Conservation (phyloP, 1,284 basidiomycete species). For the Phaffia rhodozyma region DNA sequence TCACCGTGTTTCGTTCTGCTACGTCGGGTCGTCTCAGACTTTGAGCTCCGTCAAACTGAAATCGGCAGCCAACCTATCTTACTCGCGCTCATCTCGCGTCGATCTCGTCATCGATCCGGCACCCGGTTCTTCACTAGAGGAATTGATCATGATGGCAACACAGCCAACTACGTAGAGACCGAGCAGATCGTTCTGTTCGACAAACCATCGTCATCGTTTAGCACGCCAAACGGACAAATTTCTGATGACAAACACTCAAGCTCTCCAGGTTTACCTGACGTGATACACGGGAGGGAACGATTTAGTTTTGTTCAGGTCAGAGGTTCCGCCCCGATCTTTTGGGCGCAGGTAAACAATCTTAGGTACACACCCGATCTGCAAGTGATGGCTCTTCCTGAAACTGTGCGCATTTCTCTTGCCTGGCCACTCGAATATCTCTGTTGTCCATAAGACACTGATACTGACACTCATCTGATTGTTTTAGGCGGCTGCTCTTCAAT, state of each 20-base stretch:
- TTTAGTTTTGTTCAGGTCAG: constrained; percentile 86
- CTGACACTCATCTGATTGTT: neutral
- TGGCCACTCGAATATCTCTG: neutral
- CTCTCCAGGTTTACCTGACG: constrained; percentile 24
- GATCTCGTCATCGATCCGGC: constrained; percentile 85
- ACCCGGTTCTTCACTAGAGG: constrained; percentile 96
- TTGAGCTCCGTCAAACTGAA: constrained; percentile 67
- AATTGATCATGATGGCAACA: constrained; percentile 54
- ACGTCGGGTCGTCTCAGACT: constrained; percentile 44
- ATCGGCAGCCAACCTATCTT: constrained; percentile 72
- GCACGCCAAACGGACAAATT: constrained; percentile 15
- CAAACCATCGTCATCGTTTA: constrained; percentile 35
- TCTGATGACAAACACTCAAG: constrained; percentile 16
- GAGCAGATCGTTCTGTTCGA: constrained; percentile 81
- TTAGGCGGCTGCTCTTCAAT: constrained; percentile 56
- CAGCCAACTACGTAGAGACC: constrained; percentile 86
- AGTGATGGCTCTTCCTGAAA: constrained; percentile 82
- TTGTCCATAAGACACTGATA: neutral
- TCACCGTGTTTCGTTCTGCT: neutral
- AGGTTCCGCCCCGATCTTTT: constrained; percentile 87
- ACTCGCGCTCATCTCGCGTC: constrained; percentile 79
- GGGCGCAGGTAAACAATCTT: constrained; percentile 94
- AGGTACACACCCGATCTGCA: constrained; percentile 95
- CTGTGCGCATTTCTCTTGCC: constrained; percentile 41
- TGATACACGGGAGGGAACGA: constrained; percentile 39